Base-by-base conservation (phyloP, 306 rosid species). In the Hippophae tibetana region DNA sequence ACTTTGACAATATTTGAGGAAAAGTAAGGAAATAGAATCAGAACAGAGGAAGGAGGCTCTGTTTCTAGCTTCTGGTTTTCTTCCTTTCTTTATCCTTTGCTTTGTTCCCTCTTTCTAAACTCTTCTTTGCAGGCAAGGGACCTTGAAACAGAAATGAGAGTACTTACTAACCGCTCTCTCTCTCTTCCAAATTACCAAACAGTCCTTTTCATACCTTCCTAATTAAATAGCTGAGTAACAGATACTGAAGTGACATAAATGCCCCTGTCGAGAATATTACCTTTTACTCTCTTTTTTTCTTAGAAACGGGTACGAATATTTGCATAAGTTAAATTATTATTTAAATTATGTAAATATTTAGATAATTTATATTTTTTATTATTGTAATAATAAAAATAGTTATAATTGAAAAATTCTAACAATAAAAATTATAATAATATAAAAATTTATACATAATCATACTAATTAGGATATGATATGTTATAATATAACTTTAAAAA, bases 51-150 rank as follows among this genome's bases (percentile, higher is more conserved):
- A n/a, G 44, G 42, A 42, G 18, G 23, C 62, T 74, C 60, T 66
- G 71, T 72, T 69, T 57, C 58, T 48, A 3, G 40, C 47, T 44
- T 45, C 65, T 71, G 1, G 63, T 76, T 66, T 67, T 81, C 81
- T 79, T 76, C 76, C 68, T 74, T 56, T 79, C 81, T 75, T 63
- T 60, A 72, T 70, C 66, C 57, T 9, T 31, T 62, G 60, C 61
- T 56, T 68, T 75, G 79, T 58, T 31, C 38, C 38, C 38, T 31
- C 38, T 31, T 31, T 70, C 46, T 78, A 38, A 72, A 60, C 63
- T 5, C 82, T 70, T 58, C 94, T 84, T 82, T 65, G 93, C 82
- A 81, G 87, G 86, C 76, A 76, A 82, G 89, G 82, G 85, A 82
- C 76, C 82, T 76, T 73, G 88, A 75, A 75, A 80, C 74, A 46